Evolutionary conservation across 768 basidiomycete species (phyloP).

Genomic region (Psilocybe subaeruginosa): DNA sequence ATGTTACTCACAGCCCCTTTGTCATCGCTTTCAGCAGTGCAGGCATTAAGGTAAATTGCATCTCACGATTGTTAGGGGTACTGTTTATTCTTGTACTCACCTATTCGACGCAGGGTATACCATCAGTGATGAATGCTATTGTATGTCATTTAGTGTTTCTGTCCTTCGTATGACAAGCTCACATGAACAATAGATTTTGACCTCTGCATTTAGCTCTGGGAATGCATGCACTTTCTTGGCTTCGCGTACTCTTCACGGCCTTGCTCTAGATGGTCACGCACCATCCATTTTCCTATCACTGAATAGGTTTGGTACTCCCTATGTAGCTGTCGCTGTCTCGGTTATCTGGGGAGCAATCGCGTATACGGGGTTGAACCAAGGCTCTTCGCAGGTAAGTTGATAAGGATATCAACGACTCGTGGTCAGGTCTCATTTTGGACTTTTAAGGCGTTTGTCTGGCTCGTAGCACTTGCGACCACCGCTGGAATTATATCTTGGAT

Average conservation of each 20-base stretch:
- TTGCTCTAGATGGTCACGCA: constrained; percentile 41
- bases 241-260: constrained; percentile 41
- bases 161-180: background rate
- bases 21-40: constrained; percentile 69
- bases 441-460: constrained; percentile 30
- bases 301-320: constrained; percentile 34
- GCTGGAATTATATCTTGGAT: constrained; percentile 35
- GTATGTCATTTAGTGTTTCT: constrained; percentile 29
- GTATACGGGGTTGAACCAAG: constrained; percentile 28
- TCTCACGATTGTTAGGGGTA: background rate
- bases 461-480: constrained; percentile 31
- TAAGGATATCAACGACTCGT: background rate
- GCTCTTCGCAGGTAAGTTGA: constrained; percentile 27
- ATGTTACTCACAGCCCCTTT: constrained; percentile 68
- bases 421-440: background rate
- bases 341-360: constrained; percentile 29
- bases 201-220: constrained; percentile 63
- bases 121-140: constrained; percentile 54
- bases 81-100: background rate
- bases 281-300: constrained; percentile 32
- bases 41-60: constrained; percentile 51
- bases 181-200: constrained; percentile 35
- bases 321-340: constrained; percentile 27
- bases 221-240: constrained; percentile 56
- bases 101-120: constrained; percentile 25